Base-by-base conservation (phyloP, 345 rosid genomes). In the Lepidium didymum region DNA sequence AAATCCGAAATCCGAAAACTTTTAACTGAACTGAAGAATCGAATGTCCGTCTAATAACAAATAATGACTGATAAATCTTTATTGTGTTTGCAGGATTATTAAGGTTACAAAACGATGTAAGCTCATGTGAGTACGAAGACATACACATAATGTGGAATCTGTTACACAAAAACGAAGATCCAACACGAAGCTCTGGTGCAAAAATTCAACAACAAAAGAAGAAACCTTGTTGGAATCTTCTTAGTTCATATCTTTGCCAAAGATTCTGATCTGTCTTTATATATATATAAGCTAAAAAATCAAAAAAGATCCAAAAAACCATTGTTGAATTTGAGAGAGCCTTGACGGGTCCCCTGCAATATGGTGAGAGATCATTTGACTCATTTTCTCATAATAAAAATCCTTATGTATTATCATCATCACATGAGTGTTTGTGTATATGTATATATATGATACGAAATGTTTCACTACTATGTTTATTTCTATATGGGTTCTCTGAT, bases 101-200 rank as follows among this genome's bases (percentile, higher is more conserved):
- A 53, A 80, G 78, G 68, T 75, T 83, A 59, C 77, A 56, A 52
- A 35, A 73, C 10, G 84, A 83, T 3, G 86, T 83, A 81, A 78
- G 71, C 62, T 72, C 82, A 10, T 83, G 84, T 12, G 82, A 83
- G 69, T 83, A 83, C 49, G 79, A 83, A 52, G 86, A 83, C 69
- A 59, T 83, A 42, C 86, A 70, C 25, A 80, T 80, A 18, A 80
- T 80, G 86, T 83, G 84, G 86, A 76, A 80, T 52, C 54, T 83
- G 50, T 63, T 83, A 21, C 81, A 72, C 34, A 71, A 74, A 55
- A 73, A 59, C 11, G 75, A 79, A 40, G 43, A 45, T 46, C 76
- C 53, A 7, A 55, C 34, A 45, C 62, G 66, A 8, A 3, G 11
- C 45, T 15, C 42, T 9, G 58, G 14, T 21, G 11, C 56, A 46